These are phyloP conservation scores for Agrocybe chaxingu DNA, from an alignment of 768 basidiomycete species.

Conservation along the genomic window DNA sequence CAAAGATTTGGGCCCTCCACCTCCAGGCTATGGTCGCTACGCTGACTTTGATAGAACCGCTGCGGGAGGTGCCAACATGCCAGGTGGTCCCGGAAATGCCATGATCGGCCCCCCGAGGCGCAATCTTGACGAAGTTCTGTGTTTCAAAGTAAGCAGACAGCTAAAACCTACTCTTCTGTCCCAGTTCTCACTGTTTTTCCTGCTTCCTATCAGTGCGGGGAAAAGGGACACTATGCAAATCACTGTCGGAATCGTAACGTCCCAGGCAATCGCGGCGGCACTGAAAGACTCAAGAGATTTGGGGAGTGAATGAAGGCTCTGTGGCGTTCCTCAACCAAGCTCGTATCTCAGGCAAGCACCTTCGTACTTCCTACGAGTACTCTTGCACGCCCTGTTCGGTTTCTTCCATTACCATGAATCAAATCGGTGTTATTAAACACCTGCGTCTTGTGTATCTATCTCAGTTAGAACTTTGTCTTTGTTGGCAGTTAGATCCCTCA, in stretches of 20 bases:
- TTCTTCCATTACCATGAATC: too few species aligned
- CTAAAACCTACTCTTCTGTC: constrained; percentile 1
- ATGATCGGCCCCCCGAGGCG: constrained; percentile 46
- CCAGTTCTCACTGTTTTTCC: background rate
- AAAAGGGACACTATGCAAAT: constrained; percentile 94
- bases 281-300: constrained; percentile 53
- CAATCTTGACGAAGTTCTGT: constrained; percentile 80
- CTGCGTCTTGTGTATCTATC: too few species aligned
- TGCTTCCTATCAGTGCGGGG: constrained; percentile 61
- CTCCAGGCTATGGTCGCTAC: constrained; percentile 86
- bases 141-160: constrained; percentile 69
- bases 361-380: background rate
- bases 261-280: constrained; percentile 86
- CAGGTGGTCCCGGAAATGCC: constrained; percentile 19
- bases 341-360: background rate
- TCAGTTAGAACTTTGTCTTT: too few species aligned
- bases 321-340: background rate
- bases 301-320: constrained; percentile 23
- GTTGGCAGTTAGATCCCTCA: too few species aligned
- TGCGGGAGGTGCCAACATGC: constrained; percentile 29
- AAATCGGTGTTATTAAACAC: too few species aligned
- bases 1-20: constrained; percentile 84
- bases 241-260: constrained; percentile 89
- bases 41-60: constrained; percentile 66
- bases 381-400: too few species aligned